Evolutionary conservation across 116 monocot species (phyloP).

Genomic region (Trichopus zeylanicus): DNA sequence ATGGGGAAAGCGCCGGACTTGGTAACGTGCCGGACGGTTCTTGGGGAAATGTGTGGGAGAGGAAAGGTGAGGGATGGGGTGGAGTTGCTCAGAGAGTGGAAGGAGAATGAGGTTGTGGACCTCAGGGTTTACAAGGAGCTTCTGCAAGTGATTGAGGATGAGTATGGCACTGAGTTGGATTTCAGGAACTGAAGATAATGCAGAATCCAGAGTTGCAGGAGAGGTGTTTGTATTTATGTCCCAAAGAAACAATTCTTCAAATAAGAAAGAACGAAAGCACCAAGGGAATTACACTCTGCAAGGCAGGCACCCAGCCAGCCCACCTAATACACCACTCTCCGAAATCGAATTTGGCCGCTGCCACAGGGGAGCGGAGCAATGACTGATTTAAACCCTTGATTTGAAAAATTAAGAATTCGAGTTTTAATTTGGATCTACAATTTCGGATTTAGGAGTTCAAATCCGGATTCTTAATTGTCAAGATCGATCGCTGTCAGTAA

Average conservation of each 20-base stretch:
- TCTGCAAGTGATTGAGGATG: constrained; percentile 26
- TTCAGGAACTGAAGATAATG: background rate
- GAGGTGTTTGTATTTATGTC: background rate
- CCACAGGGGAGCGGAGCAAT: too few species aligned
- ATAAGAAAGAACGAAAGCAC: too few species aligned
- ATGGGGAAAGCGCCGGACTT: constrained; percentile 29
- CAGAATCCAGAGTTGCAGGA: background rate
- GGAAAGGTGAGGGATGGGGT: constrained; percentile 29
- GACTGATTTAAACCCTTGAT: too few species aligned
- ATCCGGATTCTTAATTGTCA: too few species aligned
- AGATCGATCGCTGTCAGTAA: too few species aligned
- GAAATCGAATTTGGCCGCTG: too few species aligned
- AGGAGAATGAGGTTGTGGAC: constrained; percentile 38
- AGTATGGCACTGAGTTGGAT: constrained; percentile 8
- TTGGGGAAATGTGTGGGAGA: constrained; percentile 41
- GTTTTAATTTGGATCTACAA: too few species aligned
- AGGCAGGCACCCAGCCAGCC: too few species aligned
- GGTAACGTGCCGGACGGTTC: constrained; percentile 47
- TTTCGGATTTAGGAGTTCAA: too few species aligned
- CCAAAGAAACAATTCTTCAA: background rate
- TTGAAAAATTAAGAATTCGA: too few species aligned
- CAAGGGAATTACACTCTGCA: too few species aligned
- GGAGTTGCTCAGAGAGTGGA: constrained; percentile 38
- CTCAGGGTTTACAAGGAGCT: constrained; percentile 21
- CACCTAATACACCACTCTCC: too few species aligned